Percentiles rank a stretch among this genome's conserved stretches.
These are phyloP conservation scores for Syncephalastrum monosporum DNA, from an alignment of 371 early-diverging fungal species.

Conservation along the genomic window DNA sequence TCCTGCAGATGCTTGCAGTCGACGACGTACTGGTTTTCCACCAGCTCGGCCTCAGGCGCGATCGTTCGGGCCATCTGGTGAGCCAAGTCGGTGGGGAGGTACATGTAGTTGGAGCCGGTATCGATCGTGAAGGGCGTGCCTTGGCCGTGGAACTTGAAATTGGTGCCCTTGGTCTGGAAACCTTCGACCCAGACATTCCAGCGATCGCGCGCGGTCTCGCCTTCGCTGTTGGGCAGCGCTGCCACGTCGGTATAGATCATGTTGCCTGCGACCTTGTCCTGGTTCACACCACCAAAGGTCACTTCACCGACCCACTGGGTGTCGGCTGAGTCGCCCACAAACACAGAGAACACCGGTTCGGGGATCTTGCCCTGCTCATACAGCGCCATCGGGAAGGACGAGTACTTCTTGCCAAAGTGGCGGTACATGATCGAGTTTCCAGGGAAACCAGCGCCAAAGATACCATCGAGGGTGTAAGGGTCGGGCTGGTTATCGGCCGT, in stretches of 20 bases:
- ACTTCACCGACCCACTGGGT: slow-evolving; percentile 41
- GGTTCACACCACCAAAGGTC: slow-evolving; percentile 45
- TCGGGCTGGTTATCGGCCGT: slow-evolving; percentile 6
- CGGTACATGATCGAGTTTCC: slow-evolving; percentile 16
- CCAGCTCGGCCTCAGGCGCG: slow-evolving; percentile 8
- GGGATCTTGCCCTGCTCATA: slow-evolving; percentile 22
- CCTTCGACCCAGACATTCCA: slow-evolving; percentile 26
- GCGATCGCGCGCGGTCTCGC: slow-evolving; percentile 4
- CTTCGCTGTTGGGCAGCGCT: slow-evolving; percentile 1
- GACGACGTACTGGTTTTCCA: slow-evolving; percentile 13
- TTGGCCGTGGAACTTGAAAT: slow-evolving; percentile 20
- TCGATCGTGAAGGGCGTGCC: slow-evolving; percentile 31
- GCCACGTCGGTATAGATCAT: slow-evolving; percentile 27
- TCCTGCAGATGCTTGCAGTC: slow-evolving; percentile 26
- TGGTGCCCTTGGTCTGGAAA: slow-evolving; percentile 23
- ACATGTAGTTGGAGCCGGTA: slow-evolving; percentile 48
- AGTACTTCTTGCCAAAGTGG: slow-evolving; percentile 15
- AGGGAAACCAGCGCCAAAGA: slow-evolving; percentile 25
- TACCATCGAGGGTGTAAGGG: slow-evolving; percentile 21
- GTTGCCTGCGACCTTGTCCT: slow-evolving; percentile 28
- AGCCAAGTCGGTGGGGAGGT: slow-evolving; percentile 30
- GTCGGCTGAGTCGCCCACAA: slow-evolving; percentile 15
- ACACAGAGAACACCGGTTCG: slow-evolving; percentile 21
- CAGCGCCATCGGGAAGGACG: slow-evolving; percentile 19
- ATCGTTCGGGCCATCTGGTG: slow-evolving; percentile 24